Conservation (phyloP, 441 rosid species). For the Bruguiera hainesii region DNA sequence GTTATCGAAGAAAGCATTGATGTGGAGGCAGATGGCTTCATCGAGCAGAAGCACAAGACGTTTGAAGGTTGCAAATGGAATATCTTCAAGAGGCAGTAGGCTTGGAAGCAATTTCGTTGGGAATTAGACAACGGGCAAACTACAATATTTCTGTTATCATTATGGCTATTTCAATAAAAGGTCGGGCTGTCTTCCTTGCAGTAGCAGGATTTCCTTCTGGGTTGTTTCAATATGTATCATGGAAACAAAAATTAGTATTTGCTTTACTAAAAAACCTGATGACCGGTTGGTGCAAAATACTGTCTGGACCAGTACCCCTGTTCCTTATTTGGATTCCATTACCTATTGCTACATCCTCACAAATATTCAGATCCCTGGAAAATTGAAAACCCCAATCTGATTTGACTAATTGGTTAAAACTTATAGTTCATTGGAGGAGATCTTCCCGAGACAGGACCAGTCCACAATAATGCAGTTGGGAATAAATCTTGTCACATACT, state of each 20-base stretch:
- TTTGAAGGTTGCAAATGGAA: constrained; percentile 53
- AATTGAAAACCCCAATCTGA: neutral
- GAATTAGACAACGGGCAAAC: constrained; percentile 7
- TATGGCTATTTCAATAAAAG: constrained; percentile 25
- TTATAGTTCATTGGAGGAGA: neutral
- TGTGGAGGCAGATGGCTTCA: constrained; percentile 27
- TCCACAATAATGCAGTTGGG: neutral
- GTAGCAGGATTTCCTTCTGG: constrained; percentile 6
- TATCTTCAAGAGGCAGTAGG: constrained; percentile 34
- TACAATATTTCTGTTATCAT: constrained; percentile 2
- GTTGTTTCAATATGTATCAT: neutral
- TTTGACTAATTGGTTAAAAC: neutral
- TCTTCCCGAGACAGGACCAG: constrained; percentile 2
- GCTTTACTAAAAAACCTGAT: too few relatives aligned
- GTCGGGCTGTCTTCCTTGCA: constrained; percentile 12
- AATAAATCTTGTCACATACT: neutral
- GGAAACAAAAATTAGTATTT: neutral
- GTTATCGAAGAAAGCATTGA: constrained; percentile 26
- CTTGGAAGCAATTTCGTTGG: neutral
- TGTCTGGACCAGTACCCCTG: too few relatives aligned
- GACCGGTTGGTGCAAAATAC: too few relatives aligned
- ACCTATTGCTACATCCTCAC: neutral
- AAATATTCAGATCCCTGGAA: constrained; percentile 6
- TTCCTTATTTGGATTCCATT: neutral
- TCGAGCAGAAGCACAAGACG: constrained; percentile 34